Base-by-base conservation (phyloP, 768 basidiomycete genomes). In the Cantharellus cinnabarinus region DNA sequence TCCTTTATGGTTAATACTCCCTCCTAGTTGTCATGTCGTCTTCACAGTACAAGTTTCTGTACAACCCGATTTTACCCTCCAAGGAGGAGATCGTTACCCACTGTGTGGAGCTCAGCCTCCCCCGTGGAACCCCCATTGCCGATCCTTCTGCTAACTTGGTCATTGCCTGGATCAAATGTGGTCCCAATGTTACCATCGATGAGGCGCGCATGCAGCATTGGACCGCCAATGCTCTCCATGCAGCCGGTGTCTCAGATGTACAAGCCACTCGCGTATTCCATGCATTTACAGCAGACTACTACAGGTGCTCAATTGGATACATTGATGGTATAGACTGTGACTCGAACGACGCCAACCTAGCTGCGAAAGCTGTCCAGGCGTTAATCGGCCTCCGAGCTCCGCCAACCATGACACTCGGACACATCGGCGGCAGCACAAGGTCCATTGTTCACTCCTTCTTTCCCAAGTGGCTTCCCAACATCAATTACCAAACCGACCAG, bases 131-230 rank as follows among this genome's bases (percentile, higher is more conserved):
- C 4, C 57, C 42, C 57, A 14, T 50, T 2, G 42, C 14, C 42
- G 38, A 44, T 44, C 40, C 42, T 7, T 44, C 57, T 44, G 10
- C 15, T 44, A 34, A 44, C 42, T 37, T 41, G 42, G n/a, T 58
- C 57, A 15, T 37, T 7, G 57, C 57, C 41, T 58, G 57, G 57
- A 48, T 58, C 14, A 58, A 58, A 35, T 58, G 50, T 42, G 57
- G 57, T 15, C 57, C 57, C 42, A 20, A 58, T 41, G 57, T 58
- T 3, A 50, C 5, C 10, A 29, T 58, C 29, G 57, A 3, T 15
- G 57, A 58, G 57, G 57, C 57, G 3, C 42, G 34, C 5, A 58
- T 41, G 41, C 57, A 58, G 42, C 42, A 50, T 44, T 58, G 42
- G 57, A 37, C 42, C 50, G 57, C 42, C 34, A 58, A 58, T 41